These are phyloP conservation scores for Hyphopichia buzzinii DNA, from an alignment of 1,139 yeast species.

Conservation along the genomic window DNA sequence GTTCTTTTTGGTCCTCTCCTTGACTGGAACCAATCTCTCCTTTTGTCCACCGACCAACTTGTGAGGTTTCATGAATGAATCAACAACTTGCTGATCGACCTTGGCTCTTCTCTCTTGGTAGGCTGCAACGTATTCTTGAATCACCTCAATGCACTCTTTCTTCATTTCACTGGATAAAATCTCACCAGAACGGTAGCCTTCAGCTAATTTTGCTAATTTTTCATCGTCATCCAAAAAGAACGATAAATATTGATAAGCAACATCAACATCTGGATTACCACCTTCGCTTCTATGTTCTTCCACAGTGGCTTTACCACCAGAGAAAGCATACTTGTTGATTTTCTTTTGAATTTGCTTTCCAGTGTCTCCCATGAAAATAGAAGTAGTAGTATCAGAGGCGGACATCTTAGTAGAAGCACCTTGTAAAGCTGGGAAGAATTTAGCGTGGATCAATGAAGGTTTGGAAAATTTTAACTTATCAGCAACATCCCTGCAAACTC, in stretches of 20 bases:
- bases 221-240: conserved; percentile 90
- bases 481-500: conserved; percentile 97
- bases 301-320: conserved; percentile 86
- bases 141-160: conserved; percentile 74
- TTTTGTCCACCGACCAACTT: conserved; percentile 70
- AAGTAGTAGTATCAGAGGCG: conserved; percentile 76
- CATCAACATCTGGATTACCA: conserved; percentile 95
- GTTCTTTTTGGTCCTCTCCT: conserved; percentile 38
- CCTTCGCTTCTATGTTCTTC: conserved; percentile 91
- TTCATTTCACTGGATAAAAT: conserved; percentile 92
- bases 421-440: conserved; percentile 97
- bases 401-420: conserved; percentile 98
- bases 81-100: conserved; percentile 66
- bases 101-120: conserved; percentile 78
- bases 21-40: conserved; percentile 69
- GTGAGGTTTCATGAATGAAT: conserved; percentile 81
- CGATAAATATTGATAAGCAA: conserved; percentile 87
- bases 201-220: conserved; percentile 60
- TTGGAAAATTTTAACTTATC: conserved; percentile 85
- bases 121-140: conserved; percentile 72
- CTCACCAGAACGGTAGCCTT: conserved; percentile 75
- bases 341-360: conserved; percentile 90
- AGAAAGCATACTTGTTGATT: conserved; percentile 93
- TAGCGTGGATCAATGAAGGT: conserved; percentile 90
- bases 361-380: conserved; percentile 93